A percentile compares a stretch with the other conserved stretches of the same genome.
These are phyloP conservation scores for apple (Malus domestica) DNA, from an alignment of 306 rosid genomes.

Conservation along the genomic window ASM211411v1 NC_041795.1:5626501-5627000, in stretches of 20 bases:
- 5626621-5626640: not conserved
- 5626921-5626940: constrained; percentile 95
- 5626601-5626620: not conserved
- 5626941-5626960: constrained; percentile 96
- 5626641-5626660: not conserved
- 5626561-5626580: not conserved
- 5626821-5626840: constrained; percentile 1
- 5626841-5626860: constrained; percentile 27
- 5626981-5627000: constrained; percentile 8
- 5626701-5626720: not conserved
- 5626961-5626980: constrained; percentile 7
- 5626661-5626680: not conserved
- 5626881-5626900: constrained; percentile 95
- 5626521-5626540: not conserved
- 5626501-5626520: constrained; percentile 44
- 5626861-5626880: constrained; percentile 99
- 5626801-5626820: not conserved
- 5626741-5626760: not conserved
- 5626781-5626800: not conserved
- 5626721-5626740: no score
- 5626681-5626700: not conserved
- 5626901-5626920: constrained; percentile 95
- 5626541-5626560: not conserved
- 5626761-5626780: not conserved
- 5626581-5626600: not conserved